A percentile compares a stretch with the other conserved stretches of the same genome.
Evolutionary conservation across 805 yeast genomes (phyloP).

Genomic region (Yarrowia hollandica): DNA sequence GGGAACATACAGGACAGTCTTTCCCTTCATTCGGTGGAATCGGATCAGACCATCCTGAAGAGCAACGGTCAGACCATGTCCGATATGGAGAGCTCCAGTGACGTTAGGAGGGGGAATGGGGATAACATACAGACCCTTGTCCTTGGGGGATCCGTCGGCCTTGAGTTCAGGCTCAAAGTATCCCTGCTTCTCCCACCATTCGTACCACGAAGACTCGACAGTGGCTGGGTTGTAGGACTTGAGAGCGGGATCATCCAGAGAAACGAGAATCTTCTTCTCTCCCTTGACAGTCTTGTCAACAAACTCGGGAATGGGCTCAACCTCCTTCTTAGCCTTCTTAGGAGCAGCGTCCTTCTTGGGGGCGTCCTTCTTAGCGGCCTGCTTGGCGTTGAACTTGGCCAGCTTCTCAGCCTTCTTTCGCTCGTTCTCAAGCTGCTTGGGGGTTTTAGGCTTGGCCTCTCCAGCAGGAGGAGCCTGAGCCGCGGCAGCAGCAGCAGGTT

Average conservation of each 20-base stretch:
- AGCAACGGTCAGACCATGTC: constrained; percentile 94
- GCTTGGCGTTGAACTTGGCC: constrained; percentile 80
- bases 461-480: constrained; percentile 33
- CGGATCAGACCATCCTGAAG: constrained; percentile 92
- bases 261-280: constrained; percentile 83
- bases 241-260: constrained; percentile 87
- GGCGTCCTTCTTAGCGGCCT: constrained; percentile 41
- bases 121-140: constrained; percentile 82
- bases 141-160: constrained; percentile 69
- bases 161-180: constrained; percentile 84
- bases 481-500: constrained; percentile 24
- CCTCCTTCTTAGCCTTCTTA: constrained; percentile 67
- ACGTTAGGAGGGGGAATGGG: constrained; percentile 99
- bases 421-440: constrained; percentile 83
- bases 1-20: constrained; percentile 87
- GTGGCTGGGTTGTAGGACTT: constrained; percentile 90
- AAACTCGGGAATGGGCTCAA: constrained; percentile 78
- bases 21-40: constrained; percentile 95
- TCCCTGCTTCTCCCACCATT: constrained; percentile 92
- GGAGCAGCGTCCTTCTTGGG: constrained; percentile 43
- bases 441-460: constrained; percentile 57
- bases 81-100: constrained; percentile 97
- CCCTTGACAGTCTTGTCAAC: constrained; percentile 83
- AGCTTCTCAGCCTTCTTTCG: constrained; percentile 83
- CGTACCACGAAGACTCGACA: constrained; percentile 96